These are phyloP conservation scores for Akanthomyces dipterigenus DNA, from an alignment of 2,329 filamentous ascomycete genomes.

Conservation along the genomic window DNA sequence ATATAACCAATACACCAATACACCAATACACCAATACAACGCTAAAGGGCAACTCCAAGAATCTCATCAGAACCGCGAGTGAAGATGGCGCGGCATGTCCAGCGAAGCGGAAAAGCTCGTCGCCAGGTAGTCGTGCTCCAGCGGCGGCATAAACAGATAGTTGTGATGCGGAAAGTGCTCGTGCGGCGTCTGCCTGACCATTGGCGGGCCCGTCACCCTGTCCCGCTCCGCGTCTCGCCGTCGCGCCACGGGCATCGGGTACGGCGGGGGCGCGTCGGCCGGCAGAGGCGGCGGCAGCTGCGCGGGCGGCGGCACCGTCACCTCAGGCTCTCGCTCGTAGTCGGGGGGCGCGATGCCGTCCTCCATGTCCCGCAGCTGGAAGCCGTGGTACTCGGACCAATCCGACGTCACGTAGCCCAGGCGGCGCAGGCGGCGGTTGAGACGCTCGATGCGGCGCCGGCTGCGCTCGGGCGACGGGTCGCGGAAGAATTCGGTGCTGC, in stretches of 20 bases:
- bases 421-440: slow-evolving; percentile 5
- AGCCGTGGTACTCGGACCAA: not conserved
- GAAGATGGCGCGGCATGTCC: slow-evolving; percentile 1
- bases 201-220: not conserved
- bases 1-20: not conserved
- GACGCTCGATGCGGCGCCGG: not conserved
- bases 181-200: not conserved
- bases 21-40: not conserved
- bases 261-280: slow-evolving; percentile 4
- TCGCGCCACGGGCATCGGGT: not conserved
- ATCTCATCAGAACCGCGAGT: not conserved
- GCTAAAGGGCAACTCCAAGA: not conserved
- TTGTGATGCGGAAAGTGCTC: not conserved
- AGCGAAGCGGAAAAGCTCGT: not conserved
- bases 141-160: slow-evolving; percentile 2
- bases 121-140: not conserved
- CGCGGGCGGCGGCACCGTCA: slow-evolving; percentile 1
- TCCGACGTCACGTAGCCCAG: not conserved
- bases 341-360: not conserved
- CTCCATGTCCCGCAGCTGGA: slow-evolving; percentile 3
- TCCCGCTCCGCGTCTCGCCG: not conserved
- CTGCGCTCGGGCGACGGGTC: not conserved
- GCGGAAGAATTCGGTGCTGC: not conserved
- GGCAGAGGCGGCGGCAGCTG: not conserved
- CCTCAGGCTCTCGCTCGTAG: not conserved